phyloP scores from a whole-genome alignment of 148 eudicot genomes.

The Pouteria glomerata region DNA sequence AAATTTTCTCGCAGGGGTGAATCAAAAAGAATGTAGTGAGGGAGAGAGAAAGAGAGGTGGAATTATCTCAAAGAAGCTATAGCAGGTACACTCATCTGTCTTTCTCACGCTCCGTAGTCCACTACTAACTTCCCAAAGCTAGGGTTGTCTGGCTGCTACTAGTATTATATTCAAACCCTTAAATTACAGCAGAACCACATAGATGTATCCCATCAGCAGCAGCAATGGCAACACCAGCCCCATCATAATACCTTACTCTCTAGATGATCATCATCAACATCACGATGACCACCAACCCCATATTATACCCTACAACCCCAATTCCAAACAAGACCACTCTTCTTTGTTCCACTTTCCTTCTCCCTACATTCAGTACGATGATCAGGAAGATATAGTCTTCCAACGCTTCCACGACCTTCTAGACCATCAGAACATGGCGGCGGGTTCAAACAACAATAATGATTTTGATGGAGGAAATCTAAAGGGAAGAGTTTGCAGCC shows the following conservation, averaged over 20 bases:
- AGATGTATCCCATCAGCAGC: slow-evolving; percentile 22
- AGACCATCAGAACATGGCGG: slow-evolving; percentile 16
- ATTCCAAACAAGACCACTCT: slow-evolving; percentile 1
- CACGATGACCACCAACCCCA: background rate
- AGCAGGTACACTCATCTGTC: background rate
- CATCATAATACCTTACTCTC: background rate
- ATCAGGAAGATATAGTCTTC: slow-evolving; percentile 2
- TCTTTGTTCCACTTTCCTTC: slow-evolving; percentile 13
- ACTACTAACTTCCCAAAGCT: background rate
- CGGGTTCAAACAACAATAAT: background rate
- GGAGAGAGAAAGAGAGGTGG: too few relatives aligned
- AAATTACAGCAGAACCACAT: slow-evolving; percentile 7
- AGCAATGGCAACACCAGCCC: slow-evolving; percentile 1
- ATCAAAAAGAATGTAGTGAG: too few relatives aligned
- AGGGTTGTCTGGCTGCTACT: too few relatives aligned
- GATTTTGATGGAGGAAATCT: background rate
- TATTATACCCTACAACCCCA: slow-evolving; percentile 5
- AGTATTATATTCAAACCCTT: too few relatives aligned
- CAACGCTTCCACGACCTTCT: slow-evolving; percentile 22
- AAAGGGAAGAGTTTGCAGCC: background rate
- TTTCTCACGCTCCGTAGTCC: slow-evolving; percentile 9
- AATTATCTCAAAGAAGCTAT: background rate
- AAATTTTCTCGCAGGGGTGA: background rate
- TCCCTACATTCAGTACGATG: slow-evolving; percentile 17
- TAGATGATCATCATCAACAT: too few relatives aligned